Percentiles rank a stretch among this genome's conserved stretches.
Evolutionary conservation across 2,329 filamentous ascomycete species (phyloP).

Genomic region (Neonectria neomacrospora): DNA sequence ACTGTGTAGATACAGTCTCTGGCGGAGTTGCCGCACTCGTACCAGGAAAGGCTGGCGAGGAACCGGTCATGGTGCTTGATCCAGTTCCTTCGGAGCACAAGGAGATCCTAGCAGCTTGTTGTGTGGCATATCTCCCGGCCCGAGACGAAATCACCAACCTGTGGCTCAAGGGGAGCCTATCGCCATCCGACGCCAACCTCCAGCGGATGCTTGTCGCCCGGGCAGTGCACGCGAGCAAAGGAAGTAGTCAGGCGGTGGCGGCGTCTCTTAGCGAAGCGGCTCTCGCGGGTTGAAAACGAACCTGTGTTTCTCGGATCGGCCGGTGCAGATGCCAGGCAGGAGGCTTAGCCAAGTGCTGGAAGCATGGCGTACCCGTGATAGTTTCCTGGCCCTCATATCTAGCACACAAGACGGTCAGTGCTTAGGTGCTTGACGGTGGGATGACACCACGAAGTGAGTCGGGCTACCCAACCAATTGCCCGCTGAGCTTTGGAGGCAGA

Average conservation of each 20-base stretch:
- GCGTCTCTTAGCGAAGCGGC: slow-evolving; percentile 53
- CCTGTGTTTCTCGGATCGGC: neutral
- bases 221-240: slow-evolving; percentile 56
- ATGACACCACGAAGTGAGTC: neutral
- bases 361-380: neutral
- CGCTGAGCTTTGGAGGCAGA: neutral
- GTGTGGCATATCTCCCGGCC: slow-evolving; percentile 86
- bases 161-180: slow-evolving; percentile 84
- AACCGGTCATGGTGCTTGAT: slow-evolving; percentile 74
- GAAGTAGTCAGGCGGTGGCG: slow-evolving; percentile 47
- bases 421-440: neutral
- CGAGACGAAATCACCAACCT: slow-evolving; percentile 94
- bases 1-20: slow-evolving; percentile 90
- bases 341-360: neutral
- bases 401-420: neutral
- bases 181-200: slow-evolving; percentile 51
- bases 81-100: slow-evolving; percentile 84
- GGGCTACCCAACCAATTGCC: too few relatives aligned
- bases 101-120: slow-evolving; percentile 82
- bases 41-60: slow-evolving; percentile 47
- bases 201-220: slow-evolving; percentile 51
- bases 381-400: too few relatives aligned
- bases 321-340: slow-evolving; percentile 1
- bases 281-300: slow-evolving; percentile 22
- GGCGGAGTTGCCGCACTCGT: slow-evolving; percentile 90